A percentile compares a stretch with the other conserved stretches of the same genome.
These are phyloP conservation scores for Pythium aquatile DNA, from an alignment of 352 stramenopile species.

Conservation along the genomic window DNA sequence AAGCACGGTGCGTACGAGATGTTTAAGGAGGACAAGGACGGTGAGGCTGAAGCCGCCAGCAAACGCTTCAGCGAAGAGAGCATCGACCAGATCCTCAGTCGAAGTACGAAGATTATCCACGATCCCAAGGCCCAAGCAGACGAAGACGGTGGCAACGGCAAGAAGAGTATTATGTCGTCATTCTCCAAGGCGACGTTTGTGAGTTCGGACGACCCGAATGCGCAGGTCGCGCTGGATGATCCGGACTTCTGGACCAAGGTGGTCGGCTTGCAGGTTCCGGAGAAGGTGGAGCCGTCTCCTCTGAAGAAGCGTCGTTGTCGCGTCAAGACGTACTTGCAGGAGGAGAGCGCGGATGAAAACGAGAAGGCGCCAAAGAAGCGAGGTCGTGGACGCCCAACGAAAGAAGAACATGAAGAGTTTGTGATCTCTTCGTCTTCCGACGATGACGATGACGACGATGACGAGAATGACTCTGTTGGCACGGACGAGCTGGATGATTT, in stretches of 20 bases:
- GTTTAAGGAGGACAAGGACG: constrained; percentile 91
- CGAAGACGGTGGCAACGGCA: constrained; percentile 45
- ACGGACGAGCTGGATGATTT: constrained; percentile 47
- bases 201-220: constrained; percentile 79
- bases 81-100: constrained; percentile 97
- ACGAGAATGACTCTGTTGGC: constrained; percentile 32
- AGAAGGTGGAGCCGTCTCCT: constrained; percentile 68
- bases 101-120: constrained; percentile 86
- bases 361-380: constrained; percentile 27
- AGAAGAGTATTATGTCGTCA: constrained; percentile 83
- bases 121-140: constrained; percentile 58
- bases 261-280: constrained; percentile 78
- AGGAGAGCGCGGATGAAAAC: constrained; percentile 57
- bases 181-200: constrained; percentile 94
- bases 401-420: constrained; percentile 69
- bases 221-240: constrained; percentile 90
- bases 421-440: constrained; percentile 54
- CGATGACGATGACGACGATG: constrained; percentile 53
- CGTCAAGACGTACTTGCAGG: constrained; percentile 73
- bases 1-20: constrained; percentile 94
- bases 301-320: constrained; percentile 73
- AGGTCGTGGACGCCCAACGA: constrained; percentile 25
- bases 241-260: constrained; percentile 95
- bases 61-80: constrained; percentile 97
- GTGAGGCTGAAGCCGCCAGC: constrained; percentile 88